Conservation (phyloP, 345 rosid species). For the Angophora floribunda region DNA sequence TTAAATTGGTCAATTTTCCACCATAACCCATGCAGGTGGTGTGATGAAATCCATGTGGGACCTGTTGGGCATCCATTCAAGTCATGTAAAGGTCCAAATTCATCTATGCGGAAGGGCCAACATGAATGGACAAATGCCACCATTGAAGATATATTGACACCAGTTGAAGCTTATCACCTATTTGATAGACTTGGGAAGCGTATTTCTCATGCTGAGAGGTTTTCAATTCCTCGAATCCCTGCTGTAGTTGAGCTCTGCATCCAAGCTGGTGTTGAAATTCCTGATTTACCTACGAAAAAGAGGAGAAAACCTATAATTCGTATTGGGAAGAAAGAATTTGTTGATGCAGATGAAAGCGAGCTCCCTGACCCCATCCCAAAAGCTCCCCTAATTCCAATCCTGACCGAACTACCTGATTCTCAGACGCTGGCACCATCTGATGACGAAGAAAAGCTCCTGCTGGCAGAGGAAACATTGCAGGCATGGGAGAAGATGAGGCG, state of each 20-base stretch:
- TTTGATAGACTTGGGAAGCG: constrained; percentile 73
- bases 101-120: constrained; percentile 63
- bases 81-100: constrained; percentile 68
- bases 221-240: constrained; percentile 66
- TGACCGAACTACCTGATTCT: constrained; percentile 48
- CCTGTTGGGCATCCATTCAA: constrained; percentile 84
- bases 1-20: background rate
- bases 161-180: constrained; percentile 75
- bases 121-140: constrained; percentile 74
- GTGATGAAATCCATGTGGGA: constrained; percentile 92
- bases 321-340: constrained; percentile 61
- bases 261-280: constrained; percentile 80
- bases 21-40: constrained; percentile 41
- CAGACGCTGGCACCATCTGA: constrained; percentile 40
- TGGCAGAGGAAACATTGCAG: constrained; percentile 72
- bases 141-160: constrained; percentile 61
- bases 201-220: constrained; percentile 70
- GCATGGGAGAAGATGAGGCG: constrained; percentile 79
- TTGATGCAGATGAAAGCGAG: constrained; percentile 88
- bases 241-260: constrained; percentile 87
- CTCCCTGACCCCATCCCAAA: constrained; percentile 67
- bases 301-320: constrained; percentile 87
- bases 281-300: constrained; percentile 69
- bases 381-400: constrained; percentile 35
- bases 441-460: constrained; percentile 42